Evolutionary conservation across 371 early-diverging fungal species (phyloP).

Genomic region (Circinella minor): DNA sequence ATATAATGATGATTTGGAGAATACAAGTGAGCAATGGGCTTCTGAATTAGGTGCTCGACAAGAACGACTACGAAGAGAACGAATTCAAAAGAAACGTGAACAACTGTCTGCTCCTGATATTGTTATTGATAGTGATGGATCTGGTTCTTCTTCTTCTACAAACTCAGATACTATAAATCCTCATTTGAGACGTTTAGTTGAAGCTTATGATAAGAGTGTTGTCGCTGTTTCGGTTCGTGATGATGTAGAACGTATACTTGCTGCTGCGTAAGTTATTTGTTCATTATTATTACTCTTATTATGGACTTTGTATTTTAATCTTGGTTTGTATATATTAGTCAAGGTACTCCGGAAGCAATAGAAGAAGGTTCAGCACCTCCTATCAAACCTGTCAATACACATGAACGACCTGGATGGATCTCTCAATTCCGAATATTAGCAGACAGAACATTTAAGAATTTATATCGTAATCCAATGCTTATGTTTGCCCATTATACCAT

Average conservation of each 20-base stretch:
- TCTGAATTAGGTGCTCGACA: constrained; percentile 35
- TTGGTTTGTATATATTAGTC: neutral
- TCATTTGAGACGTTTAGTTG: constrained; percentile 51
- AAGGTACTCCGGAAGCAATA: constrained; percentile 21
- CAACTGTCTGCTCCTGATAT: constrained; percentile 19
- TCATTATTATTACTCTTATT: neutral
- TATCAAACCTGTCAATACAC: constrained; percentile 36
- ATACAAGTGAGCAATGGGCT: constrained; percentile 51
- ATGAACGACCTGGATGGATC: constrained; percentile 64
- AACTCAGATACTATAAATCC: constrained; percentile 11
- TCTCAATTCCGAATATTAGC: constrained; percentile 85
- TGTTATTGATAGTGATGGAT: constrained; percentile 29
- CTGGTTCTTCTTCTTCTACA: neutral
- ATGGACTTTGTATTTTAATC: neutral
- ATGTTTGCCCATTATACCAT: constrained; percentile 85
- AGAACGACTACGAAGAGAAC: constrained; percentile 25
- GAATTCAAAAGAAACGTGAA: constrained; percentile 22
- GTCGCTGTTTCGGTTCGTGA: constrained; percentile 44
- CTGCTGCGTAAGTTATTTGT: constrained; percentile 18
- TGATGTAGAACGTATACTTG: constrained; percentile 48
- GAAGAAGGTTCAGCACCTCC: constrained; percentile 23
- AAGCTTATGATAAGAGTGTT: constrained; percentile 50
- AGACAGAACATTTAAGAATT: constrained; percentile 83
- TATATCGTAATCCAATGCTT: constrained; percentile 87
- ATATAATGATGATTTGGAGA: constrained; percentile 37